Evolutionary conservation across 78 protist species (phyloP).

Genomic region (Dictyostelium purpureum): DNA sequence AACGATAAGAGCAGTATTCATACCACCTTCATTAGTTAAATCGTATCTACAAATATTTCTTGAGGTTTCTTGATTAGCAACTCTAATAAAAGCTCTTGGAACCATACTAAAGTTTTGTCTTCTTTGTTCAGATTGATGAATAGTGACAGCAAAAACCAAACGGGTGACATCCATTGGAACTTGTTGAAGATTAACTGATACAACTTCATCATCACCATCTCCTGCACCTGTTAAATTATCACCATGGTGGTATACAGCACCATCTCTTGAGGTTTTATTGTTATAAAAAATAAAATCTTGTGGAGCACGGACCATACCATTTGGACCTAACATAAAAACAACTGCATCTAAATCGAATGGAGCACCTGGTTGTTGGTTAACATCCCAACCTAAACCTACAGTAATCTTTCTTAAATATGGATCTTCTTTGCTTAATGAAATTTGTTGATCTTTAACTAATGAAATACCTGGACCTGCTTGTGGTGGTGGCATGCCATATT

Average conservation of each 20-base stretch:
- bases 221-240: slow-evolving; percentile 73
- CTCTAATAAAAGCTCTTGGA: slow-evolving; percentile 63
- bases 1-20: slow-evolving; percentile 27
- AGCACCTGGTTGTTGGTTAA: slow-evolving; percentile 23
- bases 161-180: slow-evolving; percentile 53
- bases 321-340: slow-evolving; percentile 59
- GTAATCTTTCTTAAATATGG: slow-evolving; percentile 37
- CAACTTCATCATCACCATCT: slow-evolving; percentile 75
- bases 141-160: slow-evolving; percentile 56
- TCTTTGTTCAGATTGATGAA: slow-evolving; percentile 55
- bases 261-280: slow-evolving; percentile 55
- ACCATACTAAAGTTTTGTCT: slow-evolving; percentile 64
- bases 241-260: slow-evolving; percentile 53
- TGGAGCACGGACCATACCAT: slow-evolving; percentile 48
- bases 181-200: slow-evolving; percentile 20
- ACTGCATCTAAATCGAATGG: slow-evolving; percentile 76
- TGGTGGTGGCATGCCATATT: slow-evolving; percentile 30
- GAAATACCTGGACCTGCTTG: slow-evolving; percentile 44
- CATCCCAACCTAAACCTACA: slow-evolving; percentile 72
- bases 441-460: slow-evolving; percentile 48
- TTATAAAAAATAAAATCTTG: slow-evolving; percentile 65
- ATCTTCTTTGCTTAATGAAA: slow-evolving; percentile 50
- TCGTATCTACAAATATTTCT: slow-evolving; percentile 72
- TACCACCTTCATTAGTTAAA: slow-evolving; percentile 45
- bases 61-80: slow-evolving; percentile 54